Evolutionary conservation across 495 filamentous ascomycete species (phyloP), one percentile per base, ranked within the genome.

Genomic region (Cryomyces minteri): DNA sequence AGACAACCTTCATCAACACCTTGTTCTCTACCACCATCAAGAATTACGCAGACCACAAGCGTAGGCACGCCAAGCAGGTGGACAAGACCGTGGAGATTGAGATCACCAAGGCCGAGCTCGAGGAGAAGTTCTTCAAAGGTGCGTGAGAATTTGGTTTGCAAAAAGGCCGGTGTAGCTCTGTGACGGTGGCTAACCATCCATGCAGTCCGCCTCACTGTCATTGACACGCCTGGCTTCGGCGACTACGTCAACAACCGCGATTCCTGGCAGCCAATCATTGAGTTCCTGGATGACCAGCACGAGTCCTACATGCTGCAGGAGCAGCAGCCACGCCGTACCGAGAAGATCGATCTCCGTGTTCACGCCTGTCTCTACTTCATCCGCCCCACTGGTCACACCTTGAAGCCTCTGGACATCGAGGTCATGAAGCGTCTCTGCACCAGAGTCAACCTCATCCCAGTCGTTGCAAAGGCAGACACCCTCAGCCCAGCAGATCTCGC

Each of bases 121-220:
- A 98, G 69, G 90, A 98, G 78, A 98, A 98, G 73, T 98, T 98
- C 73, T 98, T 98, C 79, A 98, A 98, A 73, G 88, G 88, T 96
- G 72, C 46, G 49, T 33, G 44, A 32, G 1, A 38, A 9, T 1
- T 2, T 14, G 34, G 1, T 38, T 9, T 14, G 34, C 12, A 38
- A 1, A 25, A 2, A 25, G 18, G 18, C 18, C 18, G 18, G 34
- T 14, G 2, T 1, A 38, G 34, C 12, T 14, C 12, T 9, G 9
- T 38, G 34, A 38, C 12, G 12, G 9, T 38, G 9, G 12, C 12
- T 14, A 10, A 10, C 12, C 34, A 38, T 14, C 34, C 34, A 11
- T 54, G 44, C 63, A 96, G 90, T 98, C 57, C 88, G 90, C 59
- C 70, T 98, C 48, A 98, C 90, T 42, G 90, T 98, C 50, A 98